Conservation (phyloP, 2,329 filamentous ascomycete genomes). For the Sphaerulina vaccinii region DNA sequence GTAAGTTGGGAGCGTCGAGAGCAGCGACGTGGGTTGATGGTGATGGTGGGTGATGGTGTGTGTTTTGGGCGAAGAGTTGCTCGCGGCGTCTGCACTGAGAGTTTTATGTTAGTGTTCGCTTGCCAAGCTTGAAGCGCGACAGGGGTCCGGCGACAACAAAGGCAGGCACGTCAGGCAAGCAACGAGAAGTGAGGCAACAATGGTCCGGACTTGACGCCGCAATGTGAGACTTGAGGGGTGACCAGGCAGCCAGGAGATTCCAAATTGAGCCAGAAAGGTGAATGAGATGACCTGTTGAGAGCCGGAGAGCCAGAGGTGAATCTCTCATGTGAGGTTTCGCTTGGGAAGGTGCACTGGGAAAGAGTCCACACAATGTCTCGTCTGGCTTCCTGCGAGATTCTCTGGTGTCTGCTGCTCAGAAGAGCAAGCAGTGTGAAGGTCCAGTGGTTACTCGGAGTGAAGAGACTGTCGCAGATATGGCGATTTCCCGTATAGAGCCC, state of each 20-base stretch:
- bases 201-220: not conserved
- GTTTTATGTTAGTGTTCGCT: not conserved
- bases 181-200: not conserved
- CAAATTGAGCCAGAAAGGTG: not conserved
- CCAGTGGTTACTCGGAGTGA: too few relatives aligned
- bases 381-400: too few relatives aligned
- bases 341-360: not conserved
- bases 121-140: not conserved
- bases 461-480: too few relatives aligned
- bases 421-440: too few relatives aligned
- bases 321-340: not conserved
- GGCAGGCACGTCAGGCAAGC: not conserved
- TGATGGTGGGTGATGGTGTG: not conserved
- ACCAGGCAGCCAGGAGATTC: not conserved
- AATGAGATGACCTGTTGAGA: not conserved
- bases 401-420: too few relatives aligned
- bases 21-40: not conserved
- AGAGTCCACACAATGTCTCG: too few relatives aligned
- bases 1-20: not conserved
- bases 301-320: not conserved
- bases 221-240: not conserved
- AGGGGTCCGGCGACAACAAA: not conserved
- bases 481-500: too few relatives aligned
- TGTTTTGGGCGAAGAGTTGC: not conserved
- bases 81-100: not conserved